Percentiles rank a stretch among this genome's conserved stretches.
phyloP scores from a whole-genome alignment of 306 rosid genomes.

The Senna siamea region DNA sequence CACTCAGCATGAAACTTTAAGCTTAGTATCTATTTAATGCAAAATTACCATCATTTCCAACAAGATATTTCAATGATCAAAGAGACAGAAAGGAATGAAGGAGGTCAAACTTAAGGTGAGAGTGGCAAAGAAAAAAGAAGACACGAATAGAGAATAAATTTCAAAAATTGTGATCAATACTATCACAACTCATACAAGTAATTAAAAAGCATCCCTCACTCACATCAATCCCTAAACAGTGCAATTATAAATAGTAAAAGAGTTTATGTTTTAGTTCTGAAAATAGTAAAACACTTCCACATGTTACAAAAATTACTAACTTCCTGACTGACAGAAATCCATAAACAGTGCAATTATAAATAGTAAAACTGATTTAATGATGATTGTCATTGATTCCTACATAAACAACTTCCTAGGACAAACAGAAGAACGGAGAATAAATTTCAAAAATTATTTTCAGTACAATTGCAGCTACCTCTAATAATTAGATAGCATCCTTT shows the following conservation, averaged over 20 bases:
- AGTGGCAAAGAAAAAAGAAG: neutral
- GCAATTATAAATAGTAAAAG: too few species aligned
- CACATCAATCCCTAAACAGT: neutral
- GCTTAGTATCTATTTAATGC: too few species aligned
- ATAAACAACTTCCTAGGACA: constrained; percentile 1
- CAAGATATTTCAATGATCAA: too few species aligned
- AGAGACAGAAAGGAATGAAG: neutral
- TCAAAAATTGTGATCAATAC: neutral
- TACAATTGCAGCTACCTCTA: neutral
- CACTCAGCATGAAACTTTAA: too few species aligned
- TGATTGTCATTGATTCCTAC: neutral
- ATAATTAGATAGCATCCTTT: neutral
- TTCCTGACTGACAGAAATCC: too few species aligned
- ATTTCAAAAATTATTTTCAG: neutral
- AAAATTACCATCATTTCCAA: too few species aligned
- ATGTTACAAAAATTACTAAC: too few species aligned
- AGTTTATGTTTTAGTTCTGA: too few species aligned
- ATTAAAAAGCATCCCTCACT: neutral
- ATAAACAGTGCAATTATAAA: neutral
- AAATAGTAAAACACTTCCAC: too few species aligned
- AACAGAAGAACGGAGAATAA: neutral
- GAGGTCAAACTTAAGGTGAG: neutral
- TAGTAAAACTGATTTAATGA: neutral
- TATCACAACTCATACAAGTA: neutral
- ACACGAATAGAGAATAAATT: neutral